Conservation (phyloP, 192 early-diverging fungal genomes). For the Coemansia aciculifera region DNA sequence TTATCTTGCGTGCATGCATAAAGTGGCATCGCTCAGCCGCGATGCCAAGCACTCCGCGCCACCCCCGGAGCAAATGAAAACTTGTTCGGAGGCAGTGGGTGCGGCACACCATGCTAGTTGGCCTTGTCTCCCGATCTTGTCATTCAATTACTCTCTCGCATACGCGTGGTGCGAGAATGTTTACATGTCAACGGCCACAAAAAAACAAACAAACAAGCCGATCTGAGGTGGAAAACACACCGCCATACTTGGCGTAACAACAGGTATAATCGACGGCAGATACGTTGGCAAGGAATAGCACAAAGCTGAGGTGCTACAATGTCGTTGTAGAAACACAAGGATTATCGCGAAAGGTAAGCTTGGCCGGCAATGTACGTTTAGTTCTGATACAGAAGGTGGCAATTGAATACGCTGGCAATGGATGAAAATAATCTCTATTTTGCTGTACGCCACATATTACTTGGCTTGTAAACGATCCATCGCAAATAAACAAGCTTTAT, state of each 20-base stretch:
- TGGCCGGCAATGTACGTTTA: not conserved
- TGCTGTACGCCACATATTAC: not conserved
- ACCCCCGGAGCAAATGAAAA: not conserved
- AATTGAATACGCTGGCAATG: not conserved
- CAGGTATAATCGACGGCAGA: conserved; percentile 2
- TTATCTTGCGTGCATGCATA: not conserved
- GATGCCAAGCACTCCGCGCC: not conserved
- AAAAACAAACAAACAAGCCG: conserved; percentile 3
- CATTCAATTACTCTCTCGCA: not conserved
- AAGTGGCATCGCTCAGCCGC: conserved; percentile 7
- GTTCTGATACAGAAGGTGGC: not conserved
- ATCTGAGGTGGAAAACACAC: not conserved
- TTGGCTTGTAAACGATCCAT: not conserved
- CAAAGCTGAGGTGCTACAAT: conserved; percentile 2
- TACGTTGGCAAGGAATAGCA: not conserved
- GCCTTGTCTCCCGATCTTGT: not conserved
- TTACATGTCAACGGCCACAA: not conserved
- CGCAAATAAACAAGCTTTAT: not conserved
- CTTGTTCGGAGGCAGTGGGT: not conserved
- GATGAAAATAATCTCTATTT: not conserved
- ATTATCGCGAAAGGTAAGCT: conserved; percentile 6
- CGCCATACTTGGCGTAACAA: not conserved
- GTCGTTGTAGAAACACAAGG: not conserved
- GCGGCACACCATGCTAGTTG: not conserved
- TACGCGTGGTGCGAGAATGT: not conserved